Base-by-base conservation (phyloP, 75 land plant genomes). In the Ceratopteris richardii region DNA sequence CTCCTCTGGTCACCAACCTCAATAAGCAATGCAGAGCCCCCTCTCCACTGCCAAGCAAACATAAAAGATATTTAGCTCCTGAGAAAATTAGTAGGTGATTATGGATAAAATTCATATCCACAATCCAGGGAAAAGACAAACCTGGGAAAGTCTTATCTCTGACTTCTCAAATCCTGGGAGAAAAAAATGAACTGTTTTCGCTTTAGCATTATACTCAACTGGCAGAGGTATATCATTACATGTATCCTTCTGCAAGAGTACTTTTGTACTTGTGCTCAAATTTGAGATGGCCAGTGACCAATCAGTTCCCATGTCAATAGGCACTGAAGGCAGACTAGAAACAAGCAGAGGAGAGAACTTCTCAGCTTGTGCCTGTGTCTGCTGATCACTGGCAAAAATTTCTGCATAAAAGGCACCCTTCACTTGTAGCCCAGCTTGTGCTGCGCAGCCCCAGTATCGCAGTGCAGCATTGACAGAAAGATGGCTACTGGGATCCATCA, bases 1-100 rank as follows among this genome's bases (percentile, higher is more conserved):
- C 93, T 81, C 37, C 93, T 80, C 61, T 92, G 97, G 41, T 92
- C 97, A 19, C 97, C 97, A 26, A 88, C 93, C 71, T 87, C 97
- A 25, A 92, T 77, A 64, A 92, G 54, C 75, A 92, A 56, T 62
- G 88, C 93, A 1, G 89, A 73, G 26, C 93, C 86, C 64, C 96
- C 90, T 46, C 85, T 73, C 61, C 76, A 84, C 93, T 87, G 93
- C 37, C 3, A 33, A 33, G 9, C n/a, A 64, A 64, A 41, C 44
- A 12, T 14, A 47, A 5, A 31, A 14, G 40, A 57, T 18, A 31
- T 13, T 48, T 33, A 33, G 37, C 37, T 4, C 9, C 37, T n/a
- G n/a, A n/a, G n/a, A n/a, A n/a, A 33, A 33, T 33, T 9, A 33
- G 9, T 4, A 33, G 37, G 37, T 3, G 37, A 33, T 33, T 33